Conservation (phyloP, 768 basidiomycete genomes). For the Leucocoprinus leucothites region DNA sequence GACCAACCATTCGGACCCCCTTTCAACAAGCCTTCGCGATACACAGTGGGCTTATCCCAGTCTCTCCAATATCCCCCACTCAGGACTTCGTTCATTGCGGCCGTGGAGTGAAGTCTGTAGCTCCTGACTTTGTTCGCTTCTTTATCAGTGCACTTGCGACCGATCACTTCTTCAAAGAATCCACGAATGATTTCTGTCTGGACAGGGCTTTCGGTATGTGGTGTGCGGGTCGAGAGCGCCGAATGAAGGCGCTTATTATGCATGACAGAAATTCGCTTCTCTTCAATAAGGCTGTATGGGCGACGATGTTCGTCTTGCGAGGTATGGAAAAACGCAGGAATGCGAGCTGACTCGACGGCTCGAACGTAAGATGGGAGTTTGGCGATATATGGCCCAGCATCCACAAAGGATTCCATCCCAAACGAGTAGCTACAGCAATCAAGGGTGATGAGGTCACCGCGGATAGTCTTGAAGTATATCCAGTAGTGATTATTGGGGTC, state of each 20-base stretch:
- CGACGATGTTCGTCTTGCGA: neutral
- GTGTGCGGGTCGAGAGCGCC: slow-evolving; percentile 12
- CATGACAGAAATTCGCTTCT: slow-evolving; percentile 24
- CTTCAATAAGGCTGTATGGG: neutral
- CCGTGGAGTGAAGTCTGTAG: too few species aligned
- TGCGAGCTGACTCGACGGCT: neutral
- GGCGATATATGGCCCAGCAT: neutral
- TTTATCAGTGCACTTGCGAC: slow-evolving; percentile 13
- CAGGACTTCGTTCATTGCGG: too few species aligned
- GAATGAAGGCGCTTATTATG: slow-evolving; percentile 21
- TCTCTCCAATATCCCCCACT: too few species aligned
- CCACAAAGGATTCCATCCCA: neutral
- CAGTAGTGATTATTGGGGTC: slow-evolving; percentile 46
- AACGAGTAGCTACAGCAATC: slow-evolving; percentile 34
- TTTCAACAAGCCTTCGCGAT: too few species aligned
- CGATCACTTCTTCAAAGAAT: slow-evolving; percentile 30
- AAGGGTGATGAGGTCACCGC: slow-evolving; percentile 38
- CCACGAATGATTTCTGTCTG: slow-evolving; percentile 16
- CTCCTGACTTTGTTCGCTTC: slow-evolving; percentile 15
- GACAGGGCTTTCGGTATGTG: slow-evolving; percentile 6
- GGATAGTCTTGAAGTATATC: slow-evolving; percentile 43
- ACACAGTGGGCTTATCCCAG: too few species aligned
- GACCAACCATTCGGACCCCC: too few species aligned
- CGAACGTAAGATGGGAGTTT: neutral
- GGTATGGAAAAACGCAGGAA: neutral